Base-by-base conservation (phyloP, 495 filamentous ascomycete species). In the Halenospora varia region DNA sequence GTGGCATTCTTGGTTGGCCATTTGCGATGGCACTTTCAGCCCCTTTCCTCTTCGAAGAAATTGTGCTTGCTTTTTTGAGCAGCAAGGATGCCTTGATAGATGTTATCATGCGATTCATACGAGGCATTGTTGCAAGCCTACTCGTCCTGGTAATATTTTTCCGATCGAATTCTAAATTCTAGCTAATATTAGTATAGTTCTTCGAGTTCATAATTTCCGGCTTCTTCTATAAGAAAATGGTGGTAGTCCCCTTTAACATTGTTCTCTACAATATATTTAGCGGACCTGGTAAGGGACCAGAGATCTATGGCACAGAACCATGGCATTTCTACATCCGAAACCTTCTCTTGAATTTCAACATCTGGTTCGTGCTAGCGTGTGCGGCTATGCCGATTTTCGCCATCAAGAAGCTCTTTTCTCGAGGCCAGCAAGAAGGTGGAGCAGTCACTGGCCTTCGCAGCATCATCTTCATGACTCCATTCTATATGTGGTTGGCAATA, bases 261-360 rank as follows among this genome's bases (percentile, higher is more conserved):
- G 84, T 97, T 57, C 82, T 87, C 56, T 99, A 99, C 77, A 99
- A 99, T 69, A 80, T 99, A 26, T 90, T 97, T 64, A 87, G 88
- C 51, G 84, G 81, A 1, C 75, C 84, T 6, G 86, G 83, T 42
- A 80, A 79, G 67, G 95, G 95, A 0, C 95, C 95, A 1, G 80
- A 94, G 50, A 94, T 99, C 53, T 99, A 96, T 67, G 95, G 95
- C 23, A 95, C 89, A 18, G 95, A 99, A 66, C 90, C 93, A 25
- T 97, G 94, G 95, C 85, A 89, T 41, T 99, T 97, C 71, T 99
- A 99, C 70, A 75, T 96, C 60, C 86, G 85, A 63, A 99, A 99
- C 66, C 79, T 97, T 17, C 71, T 88, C 22, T 76, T 99, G 56
- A 99, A 99, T 74, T 97, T 97, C 80, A 96, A 96, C 63, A 68